Percentiles rank a stretch among this genome's conserved stretches.
Conservation (phyloP, 164 flowering plant genomes). For the Vitis rupestris region DNA sequence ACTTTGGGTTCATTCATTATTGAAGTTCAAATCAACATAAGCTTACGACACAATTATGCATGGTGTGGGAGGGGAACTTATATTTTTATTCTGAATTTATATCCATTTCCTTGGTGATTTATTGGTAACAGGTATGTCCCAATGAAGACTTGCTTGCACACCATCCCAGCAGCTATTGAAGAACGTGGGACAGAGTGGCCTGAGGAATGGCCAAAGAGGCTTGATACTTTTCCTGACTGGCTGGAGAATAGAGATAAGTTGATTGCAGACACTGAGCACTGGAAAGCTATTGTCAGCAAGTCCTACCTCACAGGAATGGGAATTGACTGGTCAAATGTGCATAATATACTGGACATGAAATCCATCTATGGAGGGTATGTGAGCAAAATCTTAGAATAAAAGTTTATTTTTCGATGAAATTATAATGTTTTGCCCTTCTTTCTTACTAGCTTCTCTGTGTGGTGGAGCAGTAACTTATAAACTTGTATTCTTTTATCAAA, state of each 20-base stretch:
- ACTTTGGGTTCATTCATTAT: background rate
- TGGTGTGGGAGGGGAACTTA: background rate
- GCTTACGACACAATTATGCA: background rate
- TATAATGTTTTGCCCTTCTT: background rate
- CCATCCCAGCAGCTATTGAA: constrained; percentile 79
- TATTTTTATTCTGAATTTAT: background rate
- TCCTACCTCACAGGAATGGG: constrained; percentile 91
- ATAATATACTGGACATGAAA: constrained; percentile 89
- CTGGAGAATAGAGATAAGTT: constrained; percentile 56
- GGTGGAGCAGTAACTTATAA: background rate
- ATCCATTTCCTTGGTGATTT: constrained; percentile 2
- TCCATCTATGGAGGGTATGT: constrained; percentile 91
- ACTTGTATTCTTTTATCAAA: background rate
- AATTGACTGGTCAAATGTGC: constrained; percentile 77
- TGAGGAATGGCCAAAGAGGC: constrained; percentile 96
- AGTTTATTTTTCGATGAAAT: too few relatives aligned
- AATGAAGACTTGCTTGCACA: constrained; percentile 67
- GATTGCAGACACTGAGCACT: constrained; percentile 66
- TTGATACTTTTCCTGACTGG: constrained; percentile 86
- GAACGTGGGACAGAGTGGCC: constrained; percentile 96
- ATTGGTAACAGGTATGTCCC: constrained; percentile 65
- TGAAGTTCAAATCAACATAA: background rate
- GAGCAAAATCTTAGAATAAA: background rate
- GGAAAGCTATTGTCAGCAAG: constrained; percentile 73
- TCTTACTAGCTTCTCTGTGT: background rate